Evolutionary conservation across 2,329 filamentous ascomycete genomes (phyloP).

Genomic region (Alternaria triticimaculans): DNA sequence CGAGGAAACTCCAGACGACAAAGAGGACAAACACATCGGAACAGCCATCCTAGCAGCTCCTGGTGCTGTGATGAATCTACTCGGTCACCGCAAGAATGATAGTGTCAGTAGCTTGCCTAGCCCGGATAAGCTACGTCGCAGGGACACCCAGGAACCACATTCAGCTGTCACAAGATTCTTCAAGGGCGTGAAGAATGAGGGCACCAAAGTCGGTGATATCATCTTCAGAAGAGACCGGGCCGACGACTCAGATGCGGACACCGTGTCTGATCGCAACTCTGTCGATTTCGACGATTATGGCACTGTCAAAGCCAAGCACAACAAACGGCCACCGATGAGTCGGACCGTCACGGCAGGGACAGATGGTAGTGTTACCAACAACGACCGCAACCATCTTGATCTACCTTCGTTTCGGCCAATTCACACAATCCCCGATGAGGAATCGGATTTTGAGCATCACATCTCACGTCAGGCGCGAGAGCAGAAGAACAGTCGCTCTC

Average conservation of each 20-base stretch:
- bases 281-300: constrained; percentile 42
- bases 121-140: constrained; percentile 35
- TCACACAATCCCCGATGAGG: constrained; percentile 28
- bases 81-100: constrained; percentile 47
- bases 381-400: constrained; percentile 42
- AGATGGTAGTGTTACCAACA: constrained; percentile 26
- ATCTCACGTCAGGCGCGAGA: constrained; percentile 53
- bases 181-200: constrained; percentile 74
- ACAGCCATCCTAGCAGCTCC: constrained; percentile 42
- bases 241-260: constrained; percentile 55
- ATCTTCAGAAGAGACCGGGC: constrained; percentile 64
- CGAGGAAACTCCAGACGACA: constrained; percentile 41
- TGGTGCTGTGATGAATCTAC: constrained; percentile 41
- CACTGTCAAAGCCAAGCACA: constrained; percentile 13
- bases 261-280: constrained; percentile 54
- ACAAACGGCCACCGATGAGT: constrained; percentile 39
- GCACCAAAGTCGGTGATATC: constrained; percentile 66
- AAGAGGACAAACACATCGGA: constrained; percentile 38
- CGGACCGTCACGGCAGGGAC: constrained; percentile 36
- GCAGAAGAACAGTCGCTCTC: constrained; percentile 47
- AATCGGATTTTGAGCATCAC: constrained; percentile 41
- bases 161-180: constrained; percentile 76
- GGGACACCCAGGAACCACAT: constrained; percentile 52
- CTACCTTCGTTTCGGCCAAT: constrained; percentile 45
- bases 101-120: constrained; percentile 45